Percentiles rank a stretch among this genome's conserved stretches.
Conservation (phyloP, 2,329 filamentous ascomycete species). For the Tolypocladium nubicola region DNA sequence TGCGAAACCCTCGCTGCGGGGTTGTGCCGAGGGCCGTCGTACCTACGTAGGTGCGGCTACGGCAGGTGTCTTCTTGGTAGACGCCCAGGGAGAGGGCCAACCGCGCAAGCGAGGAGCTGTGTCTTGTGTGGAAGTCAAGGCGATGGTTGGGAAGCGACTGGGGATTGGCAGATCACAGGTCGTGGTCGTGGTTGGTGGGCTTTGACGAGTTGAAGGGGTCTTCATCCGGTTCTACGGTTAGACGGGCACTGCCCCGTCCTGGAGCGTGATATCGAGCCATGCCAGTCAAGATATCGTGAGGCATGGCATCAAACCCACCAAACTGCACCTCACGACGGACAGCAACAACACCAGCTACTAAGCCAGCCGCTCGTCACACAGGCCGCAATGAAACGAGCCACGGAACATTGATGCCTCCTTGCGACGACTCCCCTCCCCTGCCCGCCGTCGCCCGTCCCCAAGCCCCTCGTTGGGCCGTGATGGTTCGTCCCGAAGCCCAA, state of each 20-base stretch:
- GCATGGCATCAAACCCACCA: not conserved
- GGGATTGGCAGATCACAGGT: not conserved
- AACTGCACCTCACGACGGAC: not conserved
- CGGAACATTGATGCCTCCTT: not conserved
- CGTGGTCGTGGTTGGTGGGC: not conserved
- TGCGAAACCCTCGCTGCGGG: not conserved
- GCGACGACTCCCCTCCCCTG: not conserved
- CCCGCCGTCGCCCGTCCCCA: not conserved
- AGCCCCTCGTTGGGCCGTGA: not conserved
- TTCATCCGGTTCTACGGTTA: not conserved
- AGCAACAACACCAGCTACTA: not conserved
- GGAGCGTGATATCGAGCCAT: not conserved
- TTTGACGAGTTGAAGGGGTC: not conserved
- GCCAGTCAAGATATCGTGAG: not conserved
- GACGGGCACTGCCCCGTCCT: not conserved
- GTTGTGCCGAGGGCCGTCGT: not conserved
- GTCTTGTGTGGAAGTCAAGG: not conserved
- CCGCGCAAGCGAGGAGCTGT: not conserved
- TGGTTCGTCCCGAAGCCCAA: not conserved
- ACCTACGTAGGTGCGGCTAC: not conserved
- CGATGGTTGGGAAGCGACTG: not conserved
- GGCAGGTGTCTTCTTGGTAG: not conserved
- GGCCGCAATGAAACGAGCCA: not conserved
- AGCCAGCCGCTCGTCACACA: not conserved
- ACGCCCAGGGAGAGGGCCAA: not conserved